These are phyloP conservation scores for Podospora tetraspora DNA, from an alignment of 495 filamentous ascomycete species.

Conservation along the genomic window DNA sequence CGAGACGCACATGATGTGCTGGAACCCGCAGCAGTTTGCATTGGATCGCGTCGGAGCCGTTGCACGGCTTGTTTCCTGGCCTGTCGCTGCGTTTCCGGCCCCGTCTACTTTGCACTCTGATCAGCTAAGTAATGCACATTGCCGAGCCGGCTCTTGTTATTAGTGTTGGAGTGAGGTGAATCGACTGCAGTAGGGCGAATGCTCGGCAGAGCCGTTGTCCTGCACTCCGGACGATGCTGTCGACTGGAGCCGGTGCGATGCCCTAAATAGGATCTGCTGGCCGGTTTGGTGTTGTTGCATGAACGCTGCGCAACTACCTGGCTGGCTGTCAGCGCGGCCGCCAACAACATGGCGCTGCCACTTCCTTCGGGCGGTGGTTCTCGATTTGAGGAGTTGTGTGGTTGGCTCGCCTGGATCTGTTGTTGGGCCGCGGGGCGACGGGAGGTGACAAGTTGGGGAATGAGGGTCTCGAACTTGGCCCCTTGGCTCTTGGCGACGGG, in stretches of 20 bases:
- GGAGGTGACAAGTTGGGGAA: background rate
- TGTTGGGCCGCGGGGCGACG: background rate
- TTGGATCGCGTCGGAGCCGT: background rate
- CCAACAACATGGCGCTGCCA: background rate
- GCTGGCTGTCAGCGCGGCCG: background rate
- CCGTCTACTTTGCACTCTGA: background rate
- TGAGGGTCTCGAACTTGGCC: background rate
- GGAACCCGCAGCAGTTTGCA: background rate
- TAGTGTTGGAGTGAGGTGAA: background rate
- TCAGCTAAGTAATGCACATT: background rate
- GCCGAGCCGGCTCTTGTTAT: background rate
- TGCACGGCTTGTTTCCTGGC: background rate
- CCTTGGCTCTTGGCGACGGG: background rate
- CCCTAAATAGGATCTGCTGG: background rate
- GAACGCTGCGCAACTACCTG: background rate
- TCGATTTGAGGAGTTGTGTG: background rate
- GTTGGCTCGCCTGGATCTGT: background rate
- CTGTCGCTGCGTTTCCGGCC: background rate
- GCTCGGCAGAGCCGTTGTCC: background rate
- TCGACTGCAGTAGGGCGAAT: background rate
- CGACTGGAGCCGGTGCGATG: background rate
- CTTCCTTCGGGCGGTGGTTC: background rate
- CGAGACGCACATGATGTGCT: background rate
- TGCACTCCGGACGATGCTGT: background rate
- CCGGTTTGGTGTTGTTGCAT: background rate